These are phyloP conservation scores for Nissolia schottii DNA, from an alignment of 306 rosid genomes.

Conservation along the genomic window DNA sequence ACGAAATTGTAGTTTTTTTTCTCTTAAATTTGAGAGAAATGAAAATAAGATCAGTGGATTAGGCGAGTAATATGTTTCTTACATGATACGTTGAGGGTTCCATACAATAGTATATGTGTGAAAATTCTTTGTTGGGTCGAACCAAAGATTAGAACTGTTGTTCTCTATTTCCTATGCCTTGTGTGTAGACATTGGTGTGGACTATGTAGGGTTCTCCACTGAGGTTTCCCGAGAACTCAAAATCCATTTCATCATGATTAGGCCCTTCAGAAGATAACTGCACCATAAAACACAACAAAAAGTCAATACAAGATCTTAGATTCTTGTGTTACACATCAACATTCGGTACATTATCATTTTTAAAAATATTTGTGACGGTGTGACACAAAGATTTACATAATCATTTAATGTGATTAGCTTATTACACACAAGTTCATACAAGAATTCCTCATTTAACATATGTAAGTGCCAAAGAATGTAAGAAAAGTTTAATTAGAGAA, in stretches of 20 bases:
- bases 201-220: conserved; percentile 36
- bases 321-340: neutral
- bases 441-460: neutral
- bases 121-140: conserved; percentile 41
- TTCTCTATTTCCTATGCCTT: conserved; percentile 37
- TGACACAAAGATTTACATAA: neutral
- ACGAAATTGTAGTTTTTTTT: no score
- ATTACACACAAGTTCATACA: neutral
- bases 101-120: conserved; percentile 33
- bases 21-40: neutral
- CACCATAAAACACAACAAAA: neutral
- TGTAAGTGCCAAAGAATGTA: neutral
- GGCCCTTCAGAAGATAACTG: conserved; percentile 35
- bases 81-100: conserved; percentile 40
- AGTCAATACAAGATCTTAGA: neutral
- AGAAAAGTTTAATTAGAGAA: neutral
- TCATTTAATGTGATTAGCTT: neutral
- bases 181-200: conserved; percentile 36
- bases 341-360: neutral
- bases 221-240: conserved; percentile 40
- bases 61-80: neutral
- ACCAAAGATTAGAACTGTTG: conserved; percentile 46
- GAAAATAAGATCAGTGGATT: neutral
- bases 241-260: conserved; percentile 38
- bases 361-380: neutral